Percentiles rank a stretch among this genome's conserved stretches.
Conservation (phyloP, 1,284 basidiomycete species). For the Irpex sp. region DNA sequence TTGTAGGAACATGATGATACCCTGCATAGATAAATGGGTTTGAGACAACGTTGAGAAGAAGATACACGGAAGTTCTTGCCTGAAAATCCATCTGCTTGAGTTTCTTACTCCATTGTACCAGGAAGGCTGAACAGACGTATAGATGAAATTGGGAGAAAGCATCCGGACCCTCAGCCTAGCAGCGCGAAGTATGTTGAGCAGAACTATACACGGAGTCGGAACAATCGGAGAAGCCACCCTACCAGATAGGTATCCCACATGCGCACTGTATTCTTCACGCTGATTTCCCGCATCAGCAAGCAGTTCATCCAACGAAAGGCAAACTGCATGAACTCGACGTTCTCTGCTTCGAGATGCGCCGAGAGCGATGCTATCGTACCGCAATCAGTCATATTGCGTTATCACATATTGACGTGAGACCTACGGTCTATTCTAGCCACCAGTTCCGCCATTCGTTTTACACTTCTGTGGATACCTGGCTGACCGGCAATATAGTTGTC, state of each 20-base stretch:
- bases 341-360: constrained; percentile 81
- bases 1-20: constrained; percentile 99
- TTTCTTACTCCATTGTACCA: constrained; percentile 89
- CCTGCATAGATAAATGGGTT: constrained; percentile 42
- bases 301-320: constrained; percentile 99
- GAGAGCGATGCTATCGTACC: constrained; percentile 65
- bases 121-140: constrained; percentile 94
- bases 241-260: constrained; percentile 99
- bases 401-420: constrained; percentile 18
- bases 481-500: constrained; percentile 96
- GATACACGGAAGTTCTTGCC: constrained; percentile 40
- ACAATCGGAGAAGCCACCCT: constrained; percentile 24
- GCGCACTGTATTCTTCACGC: constrained; percentile 89
- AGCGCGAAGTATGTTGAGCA: background rate
- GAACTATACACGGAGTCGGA: background rate
- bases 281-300: constrained; percentile 93
- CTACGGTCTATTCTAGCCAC: constrained; percentile 89
- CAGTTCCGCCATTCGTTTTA: constrained; percentile 88
- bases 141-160: constrained; percentile 97
- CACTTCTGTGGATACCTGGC: constrained; percentile 90
- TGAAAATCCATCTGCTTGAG: constrained; percentile 95
- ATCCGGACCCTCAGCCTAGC: constrained; percentile 88
- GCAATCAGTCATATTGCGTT: background rate
- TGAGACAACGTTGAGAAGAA: background rate
- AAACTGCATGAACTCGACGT: constrained; percentile 98